Conservation (phyloP, 169 alveolate species). For the Plasmodium chabaudi region DNA sequence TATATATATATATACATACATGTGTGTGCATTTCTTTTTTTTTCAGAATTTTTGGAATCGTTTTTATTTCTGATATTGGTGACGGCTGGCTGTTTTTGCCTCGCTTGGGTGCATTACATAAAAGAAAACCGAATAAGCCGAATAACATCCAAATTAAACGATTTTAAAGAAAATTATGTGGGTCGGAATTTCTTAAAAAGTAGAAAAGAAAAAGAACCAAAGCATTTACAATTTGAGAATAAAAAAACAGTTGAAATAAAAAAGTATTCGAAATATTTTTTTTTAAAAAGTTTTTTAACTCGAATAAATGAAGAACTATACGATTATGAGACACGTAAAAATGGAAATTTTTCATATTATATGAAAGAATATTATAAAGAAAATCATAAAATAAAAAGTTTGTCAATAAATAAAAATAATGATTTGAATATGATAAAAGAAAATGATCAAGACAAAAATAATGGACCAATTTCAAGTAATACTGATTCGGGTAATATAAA, state of each 20-base stretch:
- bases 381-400: neutral
- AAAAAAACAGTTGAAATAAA: constrained; percentile 48
- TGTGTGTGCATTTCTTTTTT: neutral
- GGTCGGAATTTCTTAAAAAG: constrained; percentile 38
- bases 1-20: neutral
- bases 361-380: constrained; percentile 16
- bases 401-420: neutral
- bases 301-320: constrained; percentile 42
- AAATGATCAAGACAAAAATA: neutral
- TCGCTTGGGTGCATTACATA: constrained; percentile 32
- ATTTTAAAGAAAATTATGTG: constrained; percentile 21
- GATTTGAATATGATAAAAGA: neutral
- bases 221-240: constrained; percentile 12
- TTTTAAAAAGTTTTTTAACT: constrained; percentile 47
- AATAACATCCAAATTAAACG: constrained; percentile 26
- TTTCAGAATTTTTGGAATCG: constrained; percentile 44
- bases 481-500: neutral
- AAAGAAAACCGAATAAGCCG: constrained; percentile 37
- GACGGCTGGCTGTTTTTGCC: constrained; percentile 19
- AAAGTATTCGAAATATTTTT: constrained; percentile 60
- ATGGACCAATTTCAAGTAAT: neutral
- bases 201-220: neutral
- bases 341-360: constrained; percentile 1
- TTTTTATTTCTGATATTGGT: constrained; percentile 35
- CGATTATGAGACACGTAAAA: constrained; percentile 38